Base-by-base conservation (phyloP, 2,329 filamentous ascomycete species). In the Leptodontidium sp. region DNA sequence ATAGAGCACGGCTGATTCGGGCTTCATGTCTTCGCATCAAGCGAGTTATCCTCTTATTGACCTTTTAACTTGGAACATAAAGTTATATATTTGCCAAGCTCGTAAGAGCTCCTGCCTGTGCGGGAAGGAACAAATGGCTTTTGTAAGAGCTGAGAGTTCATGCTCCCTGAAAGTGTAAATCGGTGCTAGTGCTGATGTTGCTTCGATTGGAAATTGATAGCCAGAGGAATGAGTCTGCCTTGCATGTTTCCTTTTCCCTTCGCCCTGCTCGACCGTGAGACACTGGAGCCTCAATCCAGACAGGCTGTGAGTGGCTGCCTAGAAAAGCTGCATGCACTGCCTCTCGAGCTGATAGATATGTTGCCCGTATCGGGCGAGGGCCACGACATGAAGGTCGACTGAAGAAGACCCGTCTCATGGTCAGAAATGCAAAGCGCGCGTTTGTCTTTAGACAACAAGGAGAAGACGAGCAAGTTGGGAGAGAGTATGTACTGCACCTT, bases 221-320 rank as follows among this genome's bases (percentile, higher is more conserved):
- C 29, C 21, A 11, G n/a, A 11, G n/a, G 29, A 64, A 11, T 64
- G n/a, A 43, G 21, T 64, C 32, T 53, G 61, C 61, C 47, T 64
- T 43, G 21, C 47, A 24, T 63, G 17, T 24, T 40, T 40, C 24
- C 32, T 45, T 64, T 64, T 55, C 35, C 49, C 9, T 7, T 55
- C 61, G 49, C 61, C 61, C 61, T 45, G 57, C 57, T 59, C 21
- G 38, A 59, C 11, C 4, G 35, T 40, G 14, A 59, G 35, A 59
- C 52, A 55, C 57, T 59, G 35, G 57, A 59, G 57, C 35, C 57
- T 64, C 49, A 64, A 35, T 43, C 12, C 12, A 24, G 49, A 43
- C 35, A 29, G 49, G 47, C 61, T 53, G 35, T 38, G 61, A 53
- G 35, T 64, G 49, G 61, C 26, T 64, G 61, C 61, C 61, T 64